phyloP scores from a whole-genome alignment of 208 protist species.

The Crithidia expoeki region DNA sequence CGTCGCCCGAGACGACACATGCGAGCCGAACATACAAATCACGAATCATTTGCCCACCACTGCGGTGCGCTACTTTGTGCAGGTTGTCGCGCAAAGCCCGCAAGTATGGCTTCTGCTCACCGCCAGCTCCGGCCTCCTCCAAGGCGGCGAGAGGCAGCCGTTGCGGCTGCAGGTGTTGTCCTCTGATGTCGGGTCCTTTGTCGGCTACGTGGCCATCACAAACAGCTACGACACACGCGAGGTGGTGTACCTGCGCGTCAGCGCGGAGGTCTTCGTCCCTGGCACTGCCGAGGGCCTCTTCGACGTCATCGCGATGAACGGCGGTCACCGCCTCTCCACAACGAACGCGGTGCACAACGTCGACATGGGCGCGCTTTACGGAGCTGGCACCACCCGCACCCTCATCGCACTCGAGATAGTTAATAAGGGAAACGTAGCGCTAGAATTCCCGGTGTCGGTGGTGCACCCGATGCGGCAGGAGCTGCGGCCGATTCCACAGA shows the following conservation, averaged over 20 bases:
- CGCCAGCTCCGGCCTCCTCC: slow-evolving; percentile 46
- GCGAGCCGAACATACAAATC: slow-evolving; percentile 69
- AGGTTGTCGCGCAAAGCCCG: slow-evolving; percentile 79
- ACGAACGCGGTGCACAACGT: slow-evolving; percentile 48
- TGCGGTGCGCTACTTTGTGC: slow-evolving; percentile 67
- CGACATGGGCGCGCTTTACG: slow-evolving; percentile 77
- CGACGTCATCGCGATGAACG: slow-evolving; percentile 71
- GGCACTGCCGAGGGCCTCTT: slow-evolving; percentile 77
- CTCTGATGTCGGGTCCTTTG: slow-evolving; percentile 81
- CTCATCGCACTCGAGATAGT: slow-evolving; percentile 80
- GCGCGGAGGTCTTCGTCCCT: slow-evolving; percentile 75
- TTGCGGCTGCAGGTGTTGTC: slow-evolving; percentile 76
- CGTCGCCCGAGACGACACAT: slow-evolving; percentile 68
- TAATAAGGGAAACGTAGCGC: slow-evolving; percentile 67
- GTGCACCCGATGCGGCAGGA: slow-evolving; percentile 83
- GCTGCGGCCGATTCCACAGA: slow-evolving; percentile 50
- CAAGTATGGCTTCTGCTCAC: slow-evolving; percentile 80
- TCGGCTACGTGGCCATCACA: slow-evolving; percentile 73
- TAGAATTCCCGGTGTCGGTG: slow-evolving; percentile 89
- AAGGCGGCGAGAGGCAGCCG: slow-evolving; percentile 66
- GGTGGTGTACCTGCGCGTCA: slow-evolving; percentile 77
- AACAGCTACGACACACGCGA: slow-evolving; percentile 64
- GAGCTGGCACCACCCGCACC: slow-evolving; percentile 51
- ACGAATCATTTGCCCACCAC: slow-evolving; percentile 58
- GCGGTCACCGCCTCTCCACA: slow-evolving; percentile 44